Evolutionary conservation across 345 rosid species (phyloP).

Genomic region (Arabidopsis arenosa): DNA sequence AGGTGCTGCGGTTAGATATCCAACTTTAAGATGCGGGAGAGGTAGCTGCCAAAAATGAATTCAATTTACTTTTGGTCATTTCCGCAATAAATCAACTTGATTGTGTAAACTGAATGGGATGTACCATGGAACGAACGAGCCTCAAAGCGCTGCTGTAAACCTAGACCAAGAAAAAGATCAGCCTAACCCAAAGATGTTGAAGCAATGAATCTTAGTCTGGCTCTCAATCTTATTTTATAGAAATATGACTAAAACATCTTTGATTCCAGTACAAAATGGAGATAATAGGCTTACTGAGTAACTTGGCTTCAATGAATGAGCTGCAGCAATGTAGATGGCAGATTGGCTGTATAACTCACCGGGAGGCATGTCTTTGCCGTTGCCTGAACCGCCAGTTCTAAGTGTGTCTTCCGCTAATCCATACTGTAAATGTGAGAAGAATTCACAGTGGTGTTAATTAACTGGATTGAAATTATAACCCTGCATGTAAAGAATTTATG

Average conservation of each 20-base stretch:
- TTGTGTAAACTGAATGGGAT: slow-evolving; percentile 7
- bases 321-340: slow-evolving; percentile 96
- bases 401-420: slow-evolving; percentile 96
- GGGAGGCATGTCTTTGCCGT: slow-evolving; percentile 73
- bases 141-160: slow-evolving; percentile 98
- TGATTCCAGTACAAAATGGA: slow-evolving; percentile 6
- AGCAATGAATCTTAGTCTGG: neutral
- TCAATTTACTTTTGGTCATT: slow-evolving; percentile 14
- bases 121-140: slow-evolving; percentile 95
- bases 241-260: slow-evolving; percentile 10
- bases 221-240: neutral
- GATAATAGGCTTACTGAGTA: slow-evolving; percentile 65
- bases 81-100: slow-evolving; percentile 24
- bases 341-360: slow-evolving; percentile 96
- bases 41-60: slow-evolving; percentile 67
- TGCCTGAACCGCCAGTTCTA: slow-evolving; percentile 73
- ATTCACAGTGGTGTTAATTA: slow-evolving; percentile 13
- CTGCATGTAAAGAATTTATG: slow-evolving; percentile 2
- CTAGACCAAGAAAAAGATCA: slow-evolving; percentile 49
- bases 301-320: slow-evolving; percentile 96
- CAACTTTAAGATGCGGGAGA: slow-evolving; percentile 82
- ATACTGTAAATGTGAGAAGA: slow-evolving; percentile 57
- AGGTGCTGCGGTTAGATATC: slow-evolving; percentile 84
- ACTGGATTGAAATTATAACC: neutral
- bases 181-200: slow-evolving; percentile 27